Percentiles rank a stretch among this genome's conserved stretches.
These are phyloP conservation scores for Prunus mira DNA, from an alignment of 306 rosid species.

Conservation along the genomic window DNA sequence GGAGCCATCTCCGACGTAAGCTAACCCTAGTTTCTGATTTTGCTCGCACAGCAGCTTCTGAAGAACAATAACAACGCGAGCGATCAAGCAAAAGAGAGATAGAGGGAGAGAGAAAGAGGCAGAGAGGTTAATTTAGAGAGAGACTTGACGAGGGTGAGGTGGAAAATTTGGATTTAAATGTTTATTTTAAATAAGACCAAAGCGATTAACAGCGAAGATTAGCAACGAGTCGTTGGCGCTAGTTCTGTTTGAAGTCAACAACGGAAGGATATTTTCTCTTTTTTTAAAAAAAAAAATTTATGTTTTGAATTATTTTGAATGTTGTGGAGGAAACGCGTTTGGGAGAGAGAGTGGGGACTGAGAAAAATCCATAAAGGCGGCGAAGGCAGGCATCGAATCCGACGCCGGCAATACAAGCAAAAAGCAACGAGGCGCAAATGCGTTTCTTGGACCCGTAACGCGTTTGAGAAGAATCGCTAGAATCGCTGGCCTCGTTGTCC, in stretches of 20 bases:
- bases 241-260: slow-evolving; percentile 48
- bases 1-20: slow-evolving; percentile 43
- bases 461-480: background rate
- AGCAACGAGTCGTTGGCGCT: slow-evolving; percentile 52
- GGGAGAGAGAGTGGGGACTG: slow-evolving; percentile 1
- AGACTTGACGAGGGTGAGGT: background rate
- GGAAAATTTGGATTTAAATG: background rate
- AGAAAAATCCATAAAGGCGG: slow-evolving; percentile 15
- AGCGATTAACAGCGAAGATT: slow-evolving; percentile 39
- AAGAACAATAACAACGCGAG: background rate
- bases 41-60: background rate
- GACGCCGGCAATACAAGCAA: slow-evolving; percentile 12
- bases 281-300: no score
- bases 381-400: background rate
- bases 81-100: background rate
- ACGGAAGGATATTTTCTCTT: background rate
- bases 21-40: background rate
- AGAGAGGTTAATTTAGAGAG: background rate
- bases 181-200: background rate
- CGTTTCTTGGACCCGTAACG: background rate
- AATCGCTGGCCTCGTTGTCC: background rate
- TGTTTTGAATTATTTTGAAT: background rate
- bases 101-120: background rate
- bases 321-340: slow-evolving; percentile 16
- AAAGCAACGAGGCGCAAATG: background rate